phyloP scores from a whole-genome alignment of 2,329 filamentous ascomycete species.

The Fusarium robinianum region DNA sequence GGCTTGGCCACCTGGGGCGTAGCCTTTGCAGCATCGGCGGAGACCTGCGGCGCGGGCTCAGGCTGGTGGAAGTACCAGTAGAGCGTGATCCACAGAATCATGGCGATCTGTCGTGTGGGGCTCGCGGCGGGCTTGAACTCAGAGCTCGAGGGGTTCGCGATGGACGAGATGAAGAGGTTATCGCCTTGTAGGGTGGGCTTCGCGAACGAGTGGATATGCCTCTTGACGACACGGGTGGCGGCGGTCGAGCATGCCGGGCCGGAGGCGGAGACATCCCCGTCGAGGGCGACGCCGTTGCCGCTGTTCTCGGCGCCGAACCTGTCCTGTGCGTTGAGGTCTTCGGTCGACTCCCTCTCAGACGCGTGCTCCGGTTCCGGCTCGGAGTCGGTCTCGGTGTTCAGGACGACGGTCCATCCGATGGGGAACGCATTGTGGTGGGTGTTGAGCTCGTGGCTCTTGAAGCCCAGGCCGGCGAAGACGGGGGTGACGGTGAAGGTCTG shows the following conservation, averaged over 20 bases:
- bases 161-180: slow-evolving; percentile 87
- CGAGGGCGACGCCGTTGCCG: slow-evolving; percentile 28
- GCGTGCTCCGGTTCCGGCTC: slow-evolving; percentile 2
- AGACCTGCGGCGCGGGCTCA: slow-evolving; percentile 67
- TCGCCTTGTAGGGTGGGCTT: slow-evolving; percentile 78
- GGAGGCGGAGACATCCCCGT: slow-evolving; percentile 1
- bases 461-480: slow-evolving; percentile 89
- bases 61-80: slow-evolving; percentile 98
- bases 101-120: slow-evolving; percentile 85
- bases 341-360: slow-evolving; percentile 35
- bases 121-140: slow-evolving; percentile 82
- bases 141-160: slow-evolving; percentile 78
- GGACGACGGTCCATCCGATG: slow-evolving; percentile 85
- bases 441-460: slow-evolving; percentile 80
- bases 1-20: slow-evolving; percentile 75
- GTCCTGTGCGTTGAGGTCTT: slow-evolving; percentile 39
- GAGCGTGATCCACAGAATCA: slow-evolving; percentile 94
- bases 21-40: slow-evolving; percentile 63
- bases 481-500: slow-evolving; percentile 80
- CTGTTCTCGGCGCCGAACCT: slow-evolving; percentile 21
- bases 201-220: slow-evolving; percentile 55
- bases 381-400: slow-evolving; percentile 64
- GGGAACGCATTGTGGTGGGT: slow-evolving; percentile 73
- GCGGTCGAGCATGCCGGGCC: too few relatives aligned
- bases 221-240: slow-evolving; percentile 18